A percentile compares a stretch with the other conserved stretches of the same genome.
Evolutionary conservation across 2,329 filamentous ascomycete species (phyloP).

Genomic region (Geosmithia morbida): DNA sequence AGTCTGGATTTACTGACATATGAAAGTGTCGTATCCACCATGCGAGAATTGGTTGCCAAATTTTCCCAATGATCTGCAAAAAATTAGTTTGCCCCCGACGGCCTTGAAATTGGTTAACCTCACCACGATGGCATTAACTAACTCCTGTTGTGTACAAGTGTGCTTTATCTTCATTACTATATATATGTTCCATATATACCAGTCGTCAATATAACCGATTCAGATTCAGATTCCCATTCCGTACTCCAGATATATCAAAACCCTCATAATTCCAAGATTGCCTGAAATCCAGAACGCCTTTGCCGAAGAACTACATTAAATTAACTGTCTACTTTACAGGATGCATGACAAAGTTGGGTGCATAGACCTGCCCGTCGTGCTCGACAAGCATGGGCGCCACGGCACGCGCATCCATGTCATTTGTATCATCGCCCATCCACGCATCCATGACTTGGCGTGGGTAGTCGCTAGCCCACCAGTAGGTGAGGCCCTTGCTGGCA

Average conservation of each 20-base stretch:
- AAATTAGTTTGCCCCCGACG: no score
- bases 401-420: slow-evolving; percentile 5
- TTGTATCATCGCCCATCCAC: slow-evolving; percentile 11
- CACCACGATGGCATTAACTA: no score
- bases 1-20: not conserved
- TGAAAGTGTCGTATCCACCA: not conserved
- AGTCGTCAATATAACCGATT: no score
- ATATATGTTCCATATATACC: no score
- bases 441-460: slow-evolving; percentile 15
- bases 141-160: no score
- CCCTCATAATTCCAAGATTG: no score
- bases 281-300: not conserved
- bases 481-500: slow-evolving; percentile 9
- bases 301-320: no score
- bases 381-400: slow-evolving; percentile 13
- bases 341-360: slow-evolving; percentile 20
- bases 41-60: not conserved
- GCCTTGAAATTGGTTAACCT: no score
- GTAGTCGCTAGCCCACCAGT: slow-evolving; percentile 19
- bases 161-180: no score
- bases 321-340: slow-evolving; percentile 13
- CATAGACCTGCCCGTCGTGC: slow-evolving; percentile 14
- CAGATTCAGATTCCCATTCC: no score
- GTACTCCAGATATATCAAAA: no score
- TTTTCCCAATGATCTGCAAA: not conserved